These are phyloP conservation scores for Pseudogymnoascus sp. DNA, from an alignment of 2,329 filamentous ascomycete species.

Conservation along the genomic window DNA sequence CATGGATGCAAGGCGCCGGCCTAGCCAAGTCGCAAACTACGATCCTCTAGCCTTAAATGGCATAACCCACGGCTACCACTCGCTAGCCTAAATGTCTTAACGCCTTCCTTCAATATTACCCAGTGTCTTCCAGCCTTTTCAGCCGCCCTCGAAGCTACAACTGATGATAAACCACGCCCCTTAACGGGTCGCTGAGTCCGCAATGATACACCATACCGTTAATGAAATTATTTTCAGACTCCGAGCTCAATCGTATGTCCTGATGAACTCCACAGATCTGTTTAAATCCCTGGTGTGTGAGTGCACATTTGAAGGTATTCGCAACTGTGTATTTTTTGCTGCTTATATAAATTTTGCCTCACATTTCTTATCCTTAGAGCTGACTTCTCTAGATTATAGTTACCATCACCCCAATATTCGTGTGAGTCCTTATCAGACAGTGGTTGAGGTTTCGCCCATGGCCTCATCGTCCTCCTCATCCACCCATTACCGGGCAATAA, in stretches of 20 bases:
- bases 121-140: neutral
- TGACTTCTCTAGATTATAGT: too few relatives aligned
- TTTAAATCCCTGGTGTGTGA: neutral
- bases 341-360: too few relatives aligned
- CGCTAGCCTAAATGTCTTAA: neutral
- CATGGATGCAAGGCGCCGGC: neutral
- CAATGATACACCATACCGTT: neutral
- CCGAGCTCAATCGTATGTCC: too few relatives aligned
- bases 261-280: too few relatives aligned
- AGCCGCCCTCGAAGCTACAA: neutral
- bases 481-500: too few relatives aligned
- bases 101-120: neutral
- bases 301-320: neutral
- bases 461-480: too few relatives aligned
- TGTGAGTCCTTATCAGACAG: too few relatives aligned
- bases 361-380: too few relatives aligned
- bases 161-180: neutral
- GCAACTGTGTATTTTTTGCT: neutral
- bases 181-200: neutral
- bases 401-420: too few relatives aligned
- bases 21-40: neutral
- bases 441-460: too few relatives aligned
- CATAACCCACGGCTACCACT: neutral
- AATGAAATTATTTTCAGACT: neutral
- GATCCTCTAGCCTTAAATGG: neutral